A percentile compares a stretch with the other conserved stretches of the same genome.
phyloP scores from a whole-genome alignment of 148 eudicot species.

The Spergularia marina region DNA sequence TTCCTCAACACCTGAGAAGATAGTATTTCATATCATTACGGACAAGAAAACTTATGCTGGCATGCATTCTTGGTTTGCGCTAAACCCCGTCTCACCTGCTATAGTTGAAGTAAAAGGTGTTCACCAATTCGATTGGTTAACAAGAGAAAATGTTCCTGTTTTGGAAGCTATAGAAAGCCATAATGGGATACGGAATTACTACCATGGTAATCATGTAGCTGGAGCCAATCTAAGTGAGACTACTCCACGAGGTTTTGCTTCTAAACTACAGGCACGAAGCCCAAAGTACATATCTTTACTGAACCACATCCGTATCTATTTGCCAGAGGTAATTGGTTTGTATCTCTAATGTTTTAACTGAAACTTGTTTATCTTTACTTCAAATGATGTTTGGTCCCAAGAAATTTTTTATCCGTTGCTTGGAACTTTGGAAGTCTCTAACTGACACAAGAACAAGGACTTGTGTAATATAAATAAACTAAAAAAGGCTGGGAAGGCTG shows the following conservation, averaged over 20 bases:
- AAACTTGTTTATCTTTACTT: neutral
- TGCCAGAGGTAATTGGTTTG: constrained; percentile 74
- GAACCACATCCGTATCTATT: constrained; percentile 94
- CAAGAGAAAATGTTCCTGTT: constrained; percentile 96
- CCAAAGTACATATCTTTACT: constrained; percentile 97
- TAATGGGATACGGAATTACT: constrained; percentile 72
- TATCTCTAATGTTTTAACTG: neutral
- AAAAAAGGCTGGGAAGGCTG: neutral
- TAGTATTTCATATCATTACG: constrained; percentile 93
- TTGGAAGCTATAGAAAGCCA: constrained; percentile 97
- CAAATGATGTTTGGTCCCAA: neutral
- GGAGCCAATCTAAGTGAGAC: constrained; percentile 90
- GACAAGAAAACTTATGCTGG: constrained; percentile 99
- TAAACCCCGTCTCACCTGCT: constrained; percentile 82
- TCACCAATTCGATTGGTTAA: constrained; percentile 99
- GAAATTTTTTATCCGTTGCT: constrained; percentile 5
- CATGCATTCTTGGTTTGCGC: constrained; percentile 99
- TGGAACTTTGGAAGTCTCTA: constrained; percentile 6
- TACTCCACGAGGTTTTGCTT: constrained; percentile 88
- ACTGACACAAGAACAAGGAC: neutral
- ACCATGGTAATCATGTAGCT: constrained; percentile 89
- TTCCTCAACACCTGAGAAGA: constrained; percentile 65
- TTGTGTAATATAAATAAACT: neutral
- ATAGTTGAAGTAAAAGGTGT: constrained; percentile 94
- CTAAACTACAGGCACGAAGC: constrained; percentile 91